Conservation (phyloP, 1,284 basidiomycete genomes). For the Austropuccinia psidii region DNA sequence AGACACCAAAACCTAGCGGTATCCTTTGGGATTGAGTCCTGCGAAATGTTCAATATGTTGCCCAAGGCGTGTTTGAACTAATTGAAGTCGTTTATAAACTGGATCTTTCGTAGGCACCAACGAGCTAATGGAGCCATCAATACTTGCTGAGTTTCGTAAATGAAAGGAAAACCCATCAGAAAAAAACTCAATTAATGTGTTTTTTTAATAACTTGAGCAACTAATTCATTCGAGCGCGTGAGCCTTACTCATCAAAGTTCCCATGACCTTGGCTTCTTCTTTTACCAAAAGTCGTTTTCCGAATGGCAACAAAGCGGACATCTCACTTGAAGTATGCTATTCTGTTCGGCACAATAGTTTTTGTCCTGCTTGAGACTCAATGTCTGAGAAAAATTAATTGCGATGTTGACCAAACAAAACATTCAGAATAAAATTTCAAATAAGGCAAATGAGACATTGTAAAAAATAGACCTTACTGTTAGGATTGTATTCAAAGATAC, state of each 20-base stretch:
- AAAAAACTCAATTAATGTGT: too few species aligned
- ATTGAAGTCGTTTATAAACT: constrained; percentile 27
- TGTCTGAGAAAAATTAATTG: constrained; percentile 55
- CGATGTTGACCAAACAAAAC: not conserved
- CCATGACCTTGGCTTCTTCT: constrained; percentile 30
- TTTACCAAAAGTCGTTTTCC: constrained; percentile 15
- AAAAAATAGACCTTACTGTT: constrained; percentile 44
- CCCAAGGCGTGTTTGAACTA: constrained; percentile 30
- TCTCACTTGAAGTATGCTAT: constrained; percentile 54
- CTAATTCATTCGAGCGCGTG: too few species aligned
- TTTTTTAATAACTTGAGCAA: too few species aligned
- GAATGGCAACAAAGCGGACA: constrained; percentile 22
- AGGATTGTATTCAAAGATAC: constrained; percentile 81
- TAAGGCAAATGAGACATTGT: not conserved
- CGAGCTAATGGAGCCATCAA: constrained; percentile 32
- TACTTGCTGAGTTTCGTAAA: constrained; percentile 2
- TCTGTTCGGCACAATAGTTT: constrained; percentile 71
- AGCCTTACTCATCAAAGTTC: constrained; percentile 33
- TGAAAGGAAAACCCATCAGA: not conserved
- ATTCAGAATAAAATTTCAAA: not conserved
- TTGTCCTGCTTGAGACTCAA: constrained; percentile 75
- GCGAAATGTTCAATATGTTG: constrained; percentile 34
- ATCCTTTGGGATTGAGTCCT: constrained; percentile 32
- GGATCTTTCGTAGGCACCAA: constrained; percentile 31
- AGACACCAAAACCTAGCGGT: not conserved